phyloP scores from a whole-genome alignment of 331 rosid species.

The Quercus tomentella region DNA sequence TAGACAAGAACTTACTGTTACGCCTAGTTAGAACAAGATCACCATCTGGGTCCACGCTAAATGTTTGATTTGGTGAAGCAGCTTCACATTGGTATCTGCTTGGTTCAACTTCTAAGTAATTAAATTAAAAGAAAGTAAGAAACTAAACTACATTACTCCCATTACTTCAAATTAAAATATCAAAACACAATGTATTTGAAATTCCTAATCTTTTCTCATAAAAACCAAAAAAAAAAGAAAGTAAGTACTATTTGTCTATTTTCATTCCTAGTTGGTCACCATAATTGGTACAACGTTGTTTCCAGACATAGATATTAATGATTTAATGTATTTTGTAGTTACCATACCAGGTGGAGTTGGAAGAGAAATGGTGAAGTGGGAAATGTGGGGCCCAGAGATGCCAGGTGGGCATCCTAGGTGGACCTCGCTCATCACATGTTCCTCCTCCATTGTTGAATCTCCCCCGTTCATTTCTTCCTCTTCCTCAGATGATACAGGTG shows the following conservation, averaged over 20 bases:
- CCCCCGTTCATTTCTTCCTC: conserved; percentile 12
- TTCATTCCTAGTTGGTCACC: too few relatives aligned
- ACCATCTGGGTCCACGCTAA: conserved; percentile 60
- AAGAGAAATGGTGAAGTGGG: conserved; percentile 56
- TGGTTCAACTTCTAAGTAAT: conserved; percentile 30
- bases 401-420: conserved; percentile 81
- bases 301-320: too few relatives aligned
- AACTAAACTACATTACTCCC: too few relatives aligned
- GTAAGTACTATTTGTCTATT: too few relatives aligned
- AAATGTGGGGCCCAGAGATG: conserved; percentile 48
- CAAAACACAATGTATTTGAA: too few relatives aligned
- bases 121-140: conserved; percentile 6
- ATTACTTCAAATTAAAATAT: too few relatives aligned
- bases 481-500: not conserved
- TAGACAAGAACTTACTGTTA: conserved; percentile 26
- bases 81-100: conserved; percentile 22
- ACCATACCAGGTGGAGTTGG: conserved; percentile 11
- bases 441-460: conserved; percentile 23
- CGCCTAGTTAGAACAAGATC: conserved; percentile 79
- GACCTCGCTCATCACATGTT: conserved; percentile 80
- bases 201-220: too few relatives aligned
- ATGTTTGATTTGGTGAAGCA: conserved; percentile 8
- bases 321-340: too few relatives aligned
- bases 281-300: too few relatives aligned
- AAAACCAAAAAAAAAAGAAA: too few relatives aligned